Evolutionary conservation across 306 rosid genomes (phyloP).

Genomic region (Prunus armeniaca): DNA sequence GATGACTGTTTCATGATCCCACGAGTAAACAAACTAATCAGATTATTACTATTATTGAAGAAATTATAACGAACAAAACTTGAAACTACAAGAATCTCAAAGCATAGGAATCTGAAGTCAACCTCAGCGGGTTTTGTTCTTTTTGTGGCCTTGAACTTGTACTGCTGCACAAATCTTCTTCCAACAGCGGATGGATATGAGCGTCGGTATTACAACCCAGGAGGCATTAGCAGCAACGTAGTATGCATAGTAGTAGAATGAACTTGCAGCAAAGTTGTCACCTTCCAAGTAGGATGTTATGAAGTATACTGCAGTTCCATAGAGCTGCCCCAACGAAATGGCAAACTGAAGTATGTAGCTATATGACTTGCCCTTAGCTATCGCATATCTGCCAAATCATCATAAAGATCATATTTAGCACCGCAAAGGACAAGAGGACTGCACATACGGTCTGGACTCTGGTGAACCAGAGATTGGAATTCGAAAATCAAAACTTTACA

Average conservation of each 20-base stretch:
- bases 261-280: slow-evolving; percentile 57
- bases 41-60: not conserved
- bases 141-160: slow-evolving; percentile 54
- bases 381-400: slow-evolving; percentile 64
- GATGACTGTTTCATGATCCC: not conserved
- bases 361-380: slow-evolving; percentile 65
- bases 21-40: not conserved
- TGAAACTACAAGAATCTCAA: not conserved
- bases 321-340: slow-evolving; percentile 80
- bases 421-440: not conserved
- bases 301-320: slow-evolving; percentile 67
- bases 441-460: not conserved
- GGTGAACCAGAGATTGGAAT: not conserved
- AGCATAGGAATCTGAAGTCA: not conserved
- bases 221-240: slow-evolving; percentile 64
- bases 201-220: slow-evolving; percentile 70
- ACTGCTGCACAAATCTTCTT: slow-evolving; percentile 58
- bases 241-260: slow-evolving; percentile 71
- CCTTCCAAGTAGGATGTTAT: slow-evolving; percentile 73
- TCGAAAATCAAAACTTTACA: not conserved
- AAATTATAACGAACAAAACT: not conserved
- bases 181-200: slow-evolving; percentile 75
- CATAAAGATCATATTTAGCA: not conserved
- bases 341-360: slow-evolving; percentile 82
- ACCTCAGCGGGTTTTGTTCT: slow-evolving; percentile 62